Evolutionary conservation across 2,329 filamentous ascomycete genomes (phyloP).

Genomic region (Mycosphaerelloides madeirae): DNA sequence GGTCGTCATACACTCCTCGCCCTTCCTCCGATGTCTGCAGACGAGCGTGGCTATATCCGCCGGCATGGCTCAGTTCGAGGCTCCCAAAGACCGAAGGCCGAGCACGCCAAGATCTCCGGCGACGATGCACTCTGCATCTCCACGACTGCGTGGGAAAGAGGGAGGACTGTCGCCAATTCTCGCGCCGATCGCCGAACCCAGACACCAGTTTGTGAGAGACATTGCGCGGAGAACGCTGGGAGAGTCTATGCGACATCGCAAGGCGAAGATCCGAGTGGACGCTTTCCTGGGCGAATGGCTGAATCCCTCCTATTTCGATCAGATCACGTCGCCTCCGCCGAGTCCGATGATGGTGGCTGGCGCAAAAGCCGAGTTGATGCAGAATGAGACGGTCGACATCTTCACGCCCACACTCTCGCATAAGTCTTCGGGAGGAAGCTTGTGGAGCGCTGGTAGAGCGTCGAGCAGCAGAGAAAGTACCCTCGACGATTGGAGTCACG

Average conservation of each 20-base stretch:
- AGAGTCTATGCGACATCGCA: slow-evolving; percentile 38
- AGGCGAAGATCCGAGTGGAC: slow-evolving; percentile 71
- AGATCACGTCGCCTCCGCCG: slow-evolving; percentile 81
- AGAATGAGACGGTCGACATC: slow-evolving; percentile 60
- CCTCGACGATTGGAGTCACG: slow-evolving; percentile 28
- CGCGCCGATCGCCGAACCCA: slow-evolving; percentile 34
- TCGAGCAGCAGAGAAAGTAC: slow-evolving; percentile 20
- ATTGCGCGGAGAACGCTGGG: slow-evolving; percentile 31
- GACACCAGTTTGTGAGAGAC: slow-evolving; percentile 36
- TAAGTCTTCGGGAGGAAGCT: slow-evolving; percentile 29
- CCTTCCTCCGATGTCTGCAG: slow-evolving; percentile 87
- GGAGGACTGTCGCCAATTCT: slow-evolving; percentile 24
- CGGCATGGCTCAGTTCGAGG: slow-evolving; percentile 67
- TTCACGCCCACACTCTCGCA: slow-evolving; percentile 36
- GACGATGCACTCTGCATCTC: slow-evolving; percentile 32
- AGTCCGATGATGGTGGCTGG: slow-evolving; percentile 82
- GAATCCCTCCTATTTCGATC: slow-evolving; percentile 85
- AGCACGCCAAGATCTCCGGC: slow-evolving; percentile 26
- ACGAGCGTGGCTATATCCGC: slow-evolving; percentile 84
- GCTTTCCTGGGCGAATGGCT: slow-evolving; percentile 95
- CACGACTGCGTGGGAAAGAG: slow-evolving; percentile 26
- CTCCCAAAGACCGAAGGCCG: slow-evolving; percentile 27
- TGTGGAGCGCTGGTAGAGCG: slow-evolving; percentile 41
- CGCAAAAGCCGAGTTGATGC: slow-evolving; percentile 81
- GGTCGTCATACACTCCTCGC: slow-evolving; percentile 86